Percentiles rank a stretch among this genome's conserved stretches.
These are phyloP conservation scores for Wickerhamiella brachini DNA, from an alignment of 805 yeast genomes.

Conservation along the genomic window DNA sequence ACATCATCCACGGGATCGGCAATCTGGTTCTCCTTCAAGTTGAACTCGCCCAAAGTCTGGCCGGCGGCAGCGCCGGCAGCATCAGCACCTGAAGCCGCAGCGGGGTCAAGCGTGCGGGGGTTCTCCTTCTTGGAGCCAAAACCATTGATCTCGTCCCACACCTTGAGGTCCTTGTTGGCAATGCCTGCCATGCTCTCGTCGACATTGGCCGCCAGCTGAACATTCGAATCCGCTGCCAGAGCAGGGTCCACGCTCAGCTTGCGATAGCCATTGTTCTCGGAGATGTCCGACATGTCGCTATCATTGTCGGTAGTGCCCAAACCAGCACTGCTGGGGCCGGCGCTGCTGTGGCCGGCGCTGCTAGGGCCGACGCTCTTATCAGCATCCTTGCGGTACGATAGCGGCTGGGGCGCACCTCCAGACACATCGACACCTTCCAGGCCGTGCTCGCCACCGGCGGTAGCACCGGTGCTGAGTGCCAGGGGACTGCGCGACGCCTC, in stretches of 20 bases:
- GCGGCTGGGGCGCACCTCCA: neutral
- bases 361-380: neutral
- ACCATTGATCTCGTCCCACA: neutral
- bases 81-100: neutral
- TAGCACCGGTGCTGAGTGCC: neutral
- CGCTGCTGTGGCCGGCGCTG: neutral
- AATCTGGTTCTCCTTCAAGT: neutral
- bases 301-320: neutral
- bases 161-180: neutral
- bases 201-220: neutral
- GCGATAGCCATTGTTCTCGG: neutral
- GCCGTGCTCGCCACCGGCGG: slow-evolving; percentile 2
- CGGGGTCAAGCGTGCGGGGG: neutral
- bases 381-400: neutral
- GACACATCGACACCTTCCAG: neutral
- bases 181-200: neutral
- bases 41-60: neutral
- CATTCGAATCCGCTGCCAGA: neutral
- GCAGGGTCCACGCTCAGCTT: neutral
- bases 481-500: neutral
- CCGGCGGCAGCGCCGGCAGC: neutral
- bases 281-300: neutral
- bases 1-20: neutral
- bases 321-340: slow-evolving; percentile 1
- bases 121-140: neutral